Percentiles rank a stretch among this genome's conserved stretches.
Evolutionary conservation across 2,329 filamentous ascomycete genomes (phyloP).

Genomic region (Fusarium incarnatum): DNA sequence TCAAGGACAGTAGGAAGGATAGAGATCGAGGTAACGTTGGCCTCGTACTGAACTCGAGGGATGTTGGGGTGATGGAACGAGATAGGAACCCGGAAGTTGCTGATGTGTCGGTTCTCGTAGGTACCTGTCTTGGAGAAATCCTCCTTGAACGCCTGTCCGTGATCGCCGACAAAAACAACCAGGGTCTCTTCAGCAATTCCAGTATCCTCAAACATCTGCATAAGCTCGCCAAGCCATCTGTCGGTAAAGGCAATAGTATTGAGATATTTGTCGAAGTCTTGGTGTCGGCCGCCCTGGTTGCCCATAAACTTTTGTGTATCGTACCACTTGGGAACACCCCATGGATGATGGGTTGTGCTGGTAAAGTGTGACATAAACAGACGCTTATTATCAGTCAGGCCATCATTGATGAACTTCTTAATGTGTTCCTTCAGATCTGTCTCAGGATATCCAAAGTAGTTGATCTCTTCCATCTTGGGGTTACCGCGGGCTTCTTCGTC

Average conservation of each 20-base stretch:
- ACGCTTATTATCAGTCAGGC: conserved; percentile 48
- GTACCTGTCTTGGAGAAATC: conserved; percentile 48
- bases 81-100: conserved; percentile 49
- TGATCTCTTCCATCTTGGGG: conserved; percentile 40
- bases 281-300: conserved; percentile 34
- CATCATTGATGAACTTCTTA: conserved; percentile 46
- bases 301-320: conserved; percentile 44
- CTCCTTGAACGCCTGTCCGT: conserved; percentile 51
- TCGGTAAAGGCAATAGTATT: conserved; percentile 50
- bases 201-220: conserved; percentile 49
- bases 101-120: conserved; percentile 50
- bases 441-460: conserved; percentile 53
- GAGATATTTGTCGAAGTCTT: conserved; percentile 50
- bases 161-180: conserved; percentile 50
- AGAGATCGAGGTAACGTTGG: conserved; percentile 47
- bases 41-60: conserved; percentile 47
- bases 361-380: conserved; percentile 53
- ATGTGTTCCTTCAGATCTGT: conserved; percentile 48
- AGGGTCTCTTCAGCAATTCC: conserved; percentile 51
- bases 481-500: conserved; percentile 37
- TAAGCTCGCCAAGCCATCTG: conserved; percentile 48
- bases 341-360: conserved; percentile 52
- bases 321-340: conserved; percentile 43
- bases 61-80: conserved; percentile 49
- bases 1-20: conserved; percentile 51